Evolutionary conservation across 202 grass and related monocot species (phyloP).

Genomic region (Carex arenaria): DNA sequence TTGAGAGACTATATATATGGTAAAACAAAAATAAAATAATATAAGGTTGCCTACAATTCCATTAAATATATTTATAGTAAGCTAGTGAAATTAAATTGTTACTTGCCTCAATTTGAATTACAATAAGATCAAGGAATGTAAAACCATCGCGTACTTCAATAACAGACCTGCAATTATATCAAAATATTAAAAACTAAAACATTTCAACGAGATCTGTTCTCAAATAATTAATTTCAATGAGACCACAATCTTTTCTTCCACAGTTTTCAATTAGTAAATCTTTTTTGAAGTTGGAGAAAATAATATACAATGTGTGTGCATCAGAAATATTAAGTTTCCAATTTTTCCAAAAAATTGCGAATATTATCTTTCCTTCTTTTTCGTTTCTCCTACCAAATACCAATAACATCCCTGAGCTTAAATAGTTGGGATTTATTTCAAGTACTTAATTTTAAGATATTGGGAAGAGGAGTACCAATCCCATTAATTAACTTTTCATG

Average conservation of each 20-base stretch:
- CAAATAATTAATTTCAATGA: too few relatives aligned
- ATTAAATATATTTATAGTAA: background rate
- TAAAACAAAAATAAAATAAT: background rate
- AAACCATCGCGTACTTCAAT: conserved; percentile 91
- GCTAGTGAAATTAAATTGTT: conserved; percentile 1
- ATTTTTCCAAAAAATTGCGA: too few relatives aligned
- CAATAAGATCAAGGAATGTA: conserved; percentile 92
- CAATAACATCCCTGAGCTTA: background rate
- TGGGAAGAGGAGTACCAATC: background rate
- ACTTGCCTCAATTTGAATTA: conserved; percentile 85
- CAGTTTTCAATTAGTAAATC: background rate
- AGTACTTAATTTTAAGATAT: background rate
- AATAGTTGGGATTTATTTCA: background rate
- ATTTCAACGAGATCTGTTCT: background rate
- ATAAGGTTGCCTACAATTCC: background rate
- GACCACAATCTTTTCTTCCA: background rate
- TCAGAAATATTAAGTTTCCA: background rate
- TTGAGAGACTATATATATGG: conserved; percentile 57
- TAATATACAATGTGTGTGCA: background rate
- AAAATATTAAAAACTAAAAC: background rate
- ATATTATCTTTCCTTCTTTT: too few relatives aligned
- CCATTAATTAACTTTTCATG: background rate
- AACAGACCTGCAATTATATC: conserved; percentile 47
- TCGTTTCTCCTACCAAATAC: too few relatives aligned
- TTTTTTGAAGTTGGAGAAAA: background rate